Base-by-base conservation (phyloP, 208 protist genomes). In the Jaenimonas drosophilae region DNA sequence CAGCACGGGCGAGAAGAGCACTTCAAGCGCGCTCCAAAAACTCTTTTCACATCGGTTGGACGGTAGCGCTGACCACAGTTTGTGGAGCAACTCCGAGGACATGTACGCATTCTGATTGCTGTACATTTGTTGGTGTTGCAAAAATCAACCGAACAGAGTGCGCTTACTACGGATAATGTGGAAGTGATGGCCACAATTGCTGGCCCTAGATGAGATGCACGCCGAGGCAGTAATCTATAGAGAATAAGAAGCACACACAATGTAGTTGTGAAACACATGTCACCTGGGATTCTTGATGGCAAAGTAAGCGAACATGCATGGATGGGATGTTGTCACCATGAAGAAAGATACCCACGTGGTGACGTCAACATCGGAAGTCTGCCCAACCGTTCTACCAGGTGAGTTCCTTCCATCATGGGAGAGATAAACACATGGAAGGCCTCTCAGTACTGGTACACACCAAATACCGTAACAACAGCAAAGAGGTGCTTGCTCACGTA, bases 391-490 rank as follows among this genome's bases (percentile, higher is more conserved):
- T 16, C 43, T 21, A 40, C 46, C 19, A 12, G n/a, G n/a, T n/a
- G n/a, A n/a, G n/a, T n/a, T n/a, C n/a, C n/a, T n/a, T n/a, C n/a
- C n/a, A n/a, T n/a, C n/a, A n/a, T n/a, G n/a, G n/a, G n/a, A n/a
- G n/a, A n/a, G n/a, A n/a, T n/a, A n/a, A n/a, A n/a, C n/a, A n/a
- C n/a, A n/a, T n/a, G n/a, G n/a, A n/a, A n/a, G n/a, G n/a, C n/a
- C n/a, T 14, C 46, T 52, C 76, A 96, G 58, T 96, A 96, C 47
- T 94, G 83, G 47, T 96, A 96, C 2, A 96, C 52, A 6, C 85
- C 91, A 65, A 94, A 96, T 2, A 95, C 86, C 1, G 91, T 95
- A 4, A 93, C 88, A 5, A 91, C 65, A n/a, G 77, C 84, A 59
- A 93, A 96, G 23, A 96, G 61, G 38, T 87, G 53, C 20, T 85